A percentile compares a stretch with the other conserved stretches of the same genome.
phyloP scores from a whole-genome alignment of 768 basidiomycete species.

The Tephrocybe sp. region DNA sequence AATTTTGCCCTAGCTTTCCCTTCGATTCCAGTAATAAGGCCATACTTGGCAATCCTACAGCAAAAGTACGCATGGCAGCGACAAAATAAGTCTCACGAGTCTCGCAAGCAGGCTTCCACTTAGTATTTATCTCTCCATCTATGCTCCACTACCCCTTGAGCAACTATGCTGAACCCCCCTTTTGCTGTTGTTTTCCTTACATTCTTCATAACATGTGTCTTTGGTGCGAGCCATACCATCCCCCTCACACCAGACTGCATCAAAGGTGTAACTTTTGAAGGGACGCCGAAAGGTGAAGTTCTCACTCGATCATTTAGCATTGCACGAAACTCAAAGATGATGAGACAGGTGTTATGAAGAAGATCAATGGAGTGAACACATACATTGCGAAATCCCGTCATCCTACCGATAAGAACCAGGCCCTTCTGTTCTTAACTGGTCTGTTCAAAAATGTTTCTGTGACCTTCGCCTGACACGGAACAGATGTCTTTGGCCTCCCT shows the following conservation, averaged over 20 bases:
- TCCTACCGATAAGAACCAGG: slow-evolving; percentile 10
- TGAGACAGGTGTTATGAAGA: slow-evolving; percentile 9
- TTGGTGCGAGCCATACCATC: slow-evolving; percentile 8
- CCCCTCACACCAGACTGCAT: slow-evolving; percentile 14
- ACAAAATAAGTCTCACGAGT: too few species aligned
- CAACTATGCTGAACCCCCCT: slow-evolving; percentile 1
- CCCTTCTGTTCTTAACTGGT: slow-evolving; percentile 15
- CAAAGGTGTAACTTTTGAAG: slow-evolving; percentile 17
- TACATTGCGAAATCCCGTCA: slow-evolving; percentile 10
- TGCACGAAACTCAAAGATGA: neutral
- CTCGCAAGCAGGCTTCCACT: too few species aligned
- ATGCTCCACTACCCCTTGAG: too few species aligned
- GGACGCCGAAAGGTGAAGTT: slow-evolving; percentile 11
- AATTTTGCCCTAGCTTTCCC: too few species aligned
- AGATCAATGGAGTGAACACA: slow-evolving; percentile 16
- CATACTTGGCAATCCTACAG: too few species aligned
- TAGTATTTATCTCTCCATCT: too few species aligned
- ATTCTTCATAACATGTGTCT: neutral
- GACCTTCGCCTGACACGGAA: too few species aligned
- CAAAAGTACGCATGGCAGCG: too few species aligned
- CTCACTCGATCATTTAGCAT: neutral
- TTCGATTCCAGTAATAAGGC: too few species aligned
- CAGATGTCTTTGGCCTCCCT: slow-evolving; percentile 18
- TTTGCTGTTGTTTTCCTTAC: slow-evolving; percentile 7
- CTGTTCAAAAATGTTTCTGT: too few species aligned